phyloP scores from a whole-genome alignment of 2,329 filamentous ascomycete genomes.

The Laburnicola sp. region DNA sequence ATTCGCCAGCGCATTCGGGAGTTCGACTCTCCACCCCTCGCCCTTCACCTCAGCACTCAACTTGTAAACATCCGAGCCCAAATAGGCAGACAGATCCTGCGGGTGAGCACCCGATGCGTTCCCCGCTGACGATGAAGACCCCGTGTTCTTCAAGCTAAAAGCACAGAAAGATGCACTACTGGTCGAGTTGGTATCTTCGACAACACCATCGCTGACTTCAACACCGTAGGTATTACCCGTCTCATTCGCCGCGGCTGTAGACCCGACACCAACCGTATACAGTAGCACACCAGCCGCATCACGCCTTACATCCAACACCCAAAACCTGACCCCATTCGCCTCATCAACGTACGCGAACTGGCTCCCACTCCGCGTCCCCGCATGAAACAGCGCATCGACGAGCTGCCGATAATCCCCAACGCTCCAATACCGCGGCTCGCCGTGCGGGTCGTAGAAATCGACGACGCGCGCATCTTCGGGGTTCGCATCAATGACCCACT shows the following conservation, averaged over 20 bases:
- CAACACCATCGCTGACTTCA: constrained; percentile 44
- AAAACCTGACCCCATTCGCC: constrained; percentile 56
- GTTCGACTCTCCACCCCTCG: constrained; percentile 52
- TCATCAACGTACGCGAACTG: constrained; percentile 55
- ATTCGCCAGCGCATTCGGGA: constrained; percentile 46
- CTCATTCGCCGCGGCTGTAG: constrained; percentile 43
- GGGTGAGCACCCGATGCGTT: constrained; percentile 28
- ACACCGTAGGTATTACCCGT: constrained; percentile 43
- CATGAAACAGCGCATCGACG: constrained; percentile 59
- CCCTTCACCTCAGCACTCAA: constrained; percentile 51
- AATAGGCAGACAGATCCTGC: constrained; percentile 46
- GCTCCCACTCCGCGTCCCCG: constrained; percentile 56
- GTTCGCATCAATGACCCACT: constrained; percentile 60
- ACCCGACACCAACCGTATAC: constrained; percentile 55
- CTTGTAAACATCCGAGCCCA: constrained; percentile 54
- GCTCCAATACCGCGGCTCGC: constrained; percentile 52
- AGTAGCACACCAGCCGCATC: constrained; percentile 51
- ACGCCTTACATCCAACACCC: constrained; percentile 51
- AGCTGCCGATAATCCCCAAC: constrained; percentile 60
- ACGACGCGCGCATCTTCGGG: constrained; percentile 56
- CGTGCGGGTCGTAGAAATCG: constrained; percentile 56
- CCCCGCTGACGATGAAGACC: constrained; percentile 25
- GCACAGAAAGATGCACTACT: constrained; percentile 47
- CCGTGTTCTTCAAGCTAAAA: constrained; percentile 55
- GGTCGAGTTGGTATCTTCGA: constrained; percentile 21